Conservation (phyloP, 2,329 filamentous ascomycete genomes). For the Ceratocystis eucalypticola region DNA sequence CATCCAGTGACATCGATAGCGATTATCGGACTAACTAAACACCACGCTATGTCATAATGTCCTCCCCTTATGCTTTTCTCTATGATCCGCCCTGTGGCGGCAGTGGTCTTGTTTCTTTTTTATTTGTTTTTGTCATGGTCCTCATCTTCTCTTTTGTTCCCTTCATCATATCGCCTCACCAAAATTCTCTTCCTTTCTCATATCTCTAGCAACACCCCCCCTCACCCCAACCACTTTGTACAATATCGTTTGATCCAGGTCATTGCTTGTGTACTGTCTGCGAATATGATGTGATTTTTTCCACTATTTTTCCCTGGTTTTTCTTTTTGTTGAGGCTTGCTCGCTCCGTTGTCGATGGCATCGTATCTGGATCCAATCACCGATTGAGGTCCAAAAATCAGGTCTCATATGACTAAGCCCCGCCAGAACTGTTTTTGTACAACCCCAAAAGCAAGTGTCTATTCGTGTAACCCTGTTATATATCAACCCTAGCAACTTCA, state of each 20-base stretch:
- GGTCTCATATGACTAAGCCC: no score
- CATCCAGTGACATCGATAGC: background rate
- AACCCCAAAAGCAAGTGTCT: no score
- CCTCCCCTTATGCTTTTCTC: background rate
- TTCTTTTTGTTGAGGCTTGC: background rate
- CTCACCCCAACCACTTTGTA: conserved; percentile 9
- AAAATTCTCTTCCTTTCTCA: background rate
- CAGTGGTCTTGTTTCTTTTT: conserved; percentile 3
- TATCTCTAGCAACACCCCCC: background rate
- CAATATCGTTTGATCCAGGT: conserved; percentile 19
- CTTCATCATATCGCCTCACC: no score
- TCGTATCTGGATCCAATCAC: no score
- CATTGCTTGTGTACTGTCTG: conserved; percentile 8
- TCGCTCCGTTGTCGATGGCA: background rate
- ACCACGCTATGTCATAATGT: background rate
- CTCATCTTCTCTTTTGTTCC: background rate
- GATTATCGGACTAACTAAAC: background rate
- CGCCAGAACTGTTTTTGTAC: no score
- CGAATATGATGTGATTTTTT: background rate
- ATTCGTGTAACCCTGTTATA: no score
- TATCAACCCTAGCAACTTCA: no score
- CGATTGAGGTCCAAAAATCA: no score
- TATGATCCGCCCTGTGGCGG: background rate
- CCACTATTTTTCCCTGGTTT: background rate
- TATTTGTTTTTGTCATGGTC: background rate